Evolutionary conservation across 2,329 filamentous ascomycete species (phyloP).

Genomic region (Botryotinia globosa): DNA sequence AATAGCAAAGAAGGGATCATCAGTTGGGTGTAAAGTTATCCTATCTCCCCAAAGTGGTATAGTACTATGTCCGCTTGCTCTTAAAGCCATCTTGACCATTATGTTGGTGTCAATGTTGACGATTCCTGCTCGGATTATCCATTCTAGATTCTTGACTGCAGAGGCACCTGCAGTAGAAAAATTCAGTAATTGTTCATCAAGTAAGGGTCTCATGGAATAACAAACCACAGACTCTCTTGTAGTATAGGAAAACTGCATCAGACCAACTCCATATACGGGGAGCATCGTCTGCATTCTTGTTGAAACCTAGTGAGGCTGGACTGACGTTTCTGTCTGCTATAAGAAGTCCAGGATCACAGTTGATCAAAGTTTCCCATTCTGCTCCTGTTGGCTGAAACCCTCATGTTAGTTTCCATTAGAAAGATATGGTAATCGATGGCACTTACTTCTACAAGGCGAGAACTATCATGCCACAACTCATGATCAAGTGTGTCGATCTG

Average conservation of each 20-base stretch:
- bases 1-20: neutral
- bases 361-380: neutral
- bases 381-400: neutral
- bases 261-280: neutral
- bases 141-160: neutral
- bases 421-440: neutral
- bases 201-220: neutral
- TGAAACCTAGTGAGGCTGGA: neutral
- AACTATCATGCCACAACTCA: neutral
- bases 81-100: slow-evolving; percentile 1
- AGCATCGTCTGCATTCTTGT: neutral
- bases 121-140: neutral
- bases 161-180: neutral
- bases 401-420: neutral
- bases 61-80: neutral
- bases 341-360: neutral
- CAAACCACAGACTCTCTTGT: neutral
- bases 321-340: neutral
- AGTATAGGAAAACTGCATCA: neutral
- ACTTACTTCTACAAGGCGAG: neutral
- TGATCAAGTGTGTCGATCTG: neutral
- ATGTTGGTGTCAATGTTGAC: neutral
- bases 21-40: neutral
- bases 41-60: neutral
- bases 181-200: neutral